A percentile compares a stretch with the other conserved stretches of the same genome.
phyloP scores from a whole-genome alignment of 306 rosid genomes.

The Carpinus fangiana region DNA sequence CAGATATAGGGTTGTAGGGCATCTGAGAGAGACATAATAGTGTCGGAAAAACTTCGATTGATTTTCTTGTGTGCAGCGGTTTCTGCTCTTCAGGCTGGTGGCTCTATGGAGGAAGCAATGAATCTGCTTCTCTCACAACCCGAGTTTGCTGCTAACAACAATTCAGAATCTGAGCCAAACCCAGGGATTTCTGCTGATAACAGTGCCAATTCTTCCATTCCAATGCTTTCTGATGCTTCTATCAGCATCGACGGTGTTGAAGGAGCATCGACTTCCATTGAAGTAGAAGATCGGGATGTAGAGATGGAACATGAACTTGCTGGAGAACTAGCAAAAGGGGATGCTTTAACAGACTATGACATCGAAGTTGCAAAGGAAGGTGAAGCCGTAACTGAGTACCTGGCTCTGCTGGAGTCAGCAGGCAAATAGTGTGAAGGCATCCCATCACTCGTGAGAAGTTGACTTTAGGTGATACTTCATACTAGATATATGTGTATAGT shows the following conservation, averaged over 20 bases:
- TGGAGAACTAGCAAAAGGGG: constrained; percentile 37
- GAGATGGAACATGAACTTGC: constrained; percentile 61
- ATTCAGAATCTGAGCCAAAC: constrained; percentile 26
- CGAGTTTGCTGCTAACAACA: constrained; percentile 24
- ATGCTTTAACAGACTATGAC: constrained; percentile 52
- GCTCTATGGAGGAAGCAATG: constrained; percentile 51
- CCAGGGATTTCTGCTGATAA: constrained; percentile 25
- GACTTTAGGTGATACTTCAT: constrained; percentile 10
- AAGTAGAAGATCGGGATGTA: constrained; percentile 38
- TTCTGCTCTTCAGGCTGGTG: constrained; percentile 57
- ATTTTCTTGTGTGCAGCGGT: constrained; percentile 47
- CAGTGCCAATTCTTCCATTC: constrained; percentile 32
- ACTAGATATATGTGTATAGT: constrained; percentile 22
- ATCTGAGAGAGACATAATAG: neutral
- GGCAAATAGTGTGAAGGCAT: constrained; percentile 22
- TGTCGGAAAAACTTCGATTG: neutral
- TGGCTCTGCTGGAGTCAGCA: constrained; percentile 55
- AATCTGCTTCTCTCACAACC: constrained; percentile 41
- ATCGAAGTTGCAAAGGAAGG: constrained; percentile 56
- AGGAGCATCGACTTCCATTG: constrained; percentile 30
- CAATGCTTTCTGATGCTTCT: neutral
- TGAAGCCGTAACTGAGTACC: constrained; percentile 77
- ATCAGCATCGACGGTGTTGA: constrained; percentile 10
- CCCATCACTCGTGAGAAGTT: constrained; percentile 23
- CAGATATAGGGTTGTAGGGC: neutral